These are phyloP conservation scores for Eutypella sp. DNA, from an alignment of 2,329 filamentous ascomycete genomes.

Conservation along the genomic window DNA sequence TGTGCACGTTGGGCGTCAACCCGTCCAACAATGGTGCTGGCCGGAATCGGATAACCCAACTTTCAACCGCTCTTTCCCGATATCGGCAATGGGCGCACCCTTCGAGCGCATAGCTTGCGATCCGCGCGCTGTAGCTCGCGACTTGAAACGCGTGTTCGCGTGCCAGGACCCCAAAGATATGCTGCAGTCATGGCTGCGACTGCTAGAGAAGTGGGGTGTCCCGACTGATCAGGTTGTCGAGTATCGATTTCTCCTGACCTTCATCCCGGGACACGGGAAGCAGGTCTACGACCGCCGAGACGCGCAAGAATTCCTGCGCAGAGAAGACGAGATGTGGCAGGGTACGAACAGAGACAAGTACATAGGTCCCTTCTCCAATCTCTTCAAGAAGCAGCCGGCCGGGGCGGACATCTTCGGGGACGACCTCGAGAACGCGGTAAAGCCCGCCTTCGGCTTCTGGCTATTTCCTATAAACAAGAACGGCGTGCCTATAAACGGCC, in stretches of 20 bases:
- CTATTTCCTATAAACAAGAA: constrained; percentile 11
- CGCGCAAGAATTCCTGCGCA: constrained; percentile 3
- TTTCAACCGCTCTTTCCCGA: constrained; percentile 7
- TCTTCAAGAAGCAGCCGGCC: background rate
- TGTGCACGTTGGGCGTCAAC: background rate
- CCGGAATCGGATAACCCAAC: background rate
- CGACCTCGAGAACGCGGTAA: background rate
- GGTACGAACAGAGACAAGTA: too few species aligned
- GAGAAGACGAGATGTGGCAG: constrained; percentile 2
- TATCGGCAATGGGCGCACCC: background rate
- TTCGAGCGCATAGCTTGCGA: constrained; percentile 9
- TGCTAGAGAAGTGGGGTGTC: constrained; percentile 1
- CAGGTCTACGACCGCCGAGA: constrained; percentile 1
- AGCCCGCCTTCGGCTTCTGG: constrained; percentile 11
- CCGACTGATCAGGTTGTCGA: background rate
- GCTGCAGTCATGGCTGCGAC: constrained; percentile 1
- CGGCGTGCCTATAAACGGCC: too few species aligned
- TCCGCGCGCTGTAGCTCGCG: constrained; percentile 1
- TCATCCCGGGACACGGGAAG: background rate
- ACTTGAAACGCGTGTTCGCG: constrained; percentile 2
- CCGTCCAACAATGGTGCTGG: background rate
- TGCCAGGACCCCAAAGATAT: background rate
- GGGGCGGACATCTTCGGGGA: background rate
- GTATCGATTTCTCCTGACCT: constrained; percentile 3
- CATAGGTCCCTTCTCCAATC: too few species aligned